Percentiles rank a stretch among this genome's conserved stretches.
These are phyloP conservation scores for Scheffersomyces titani DNA, from an alignment of 1,139 yeast species.

Conservation along the genomic window DNA sequence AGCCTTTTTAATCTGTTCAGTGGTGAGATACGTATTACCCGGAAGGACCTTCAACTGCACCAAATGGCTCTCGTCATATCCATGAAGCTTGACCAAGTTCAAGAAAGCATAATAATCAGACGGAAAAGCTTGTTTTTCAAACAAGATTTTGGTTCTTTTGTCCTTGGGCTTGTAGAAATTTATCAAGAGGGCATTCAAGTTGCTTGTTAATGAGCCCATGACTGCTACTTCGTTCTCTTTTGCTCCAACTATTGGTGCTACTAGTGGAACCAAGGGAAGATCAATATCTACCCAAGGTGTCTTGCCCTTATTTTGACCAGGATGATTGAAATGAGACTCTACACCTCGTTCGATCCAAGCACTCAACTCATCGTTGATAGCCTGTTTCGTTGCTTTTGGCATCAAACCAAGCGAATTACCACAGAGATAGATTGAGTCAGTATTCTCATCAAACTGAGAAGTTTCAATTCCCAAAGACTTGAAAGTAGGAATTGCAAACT, in stretches of 20 bases:
- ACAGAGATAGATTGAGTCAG: conserved; percentile 60
- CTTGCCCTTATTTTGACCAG: conserved; percentile 36
- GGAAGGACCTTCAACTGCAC: conserved; percentile 59
- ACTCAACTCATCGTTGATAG: conserved; percentile 65
- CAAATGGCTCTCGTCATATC: conserved; percentile 58
- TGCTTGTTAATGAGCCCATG: conserved; percentile 84
- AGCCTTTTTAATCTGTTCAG: conserved; percentile 59
- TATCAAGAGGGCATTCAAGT: conserved; percentile 71
- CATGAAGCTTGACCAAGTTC: conserved; percentile 69
- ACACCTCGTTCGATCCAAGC: conserved; percentile 86
- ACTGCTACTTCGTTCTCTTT: conserved; percentile 71
- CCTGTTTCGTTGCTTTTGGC: conserved; percentile 65
- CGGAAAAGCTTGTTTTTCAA: conserved; percentile 88
- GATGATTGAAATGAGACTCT: conserved; percentile 80
- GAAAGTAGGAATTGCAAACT: conserved; percentile 63
- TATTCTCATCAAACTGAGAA: conserved; percentile 13
- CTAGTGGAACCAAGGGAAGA: conserved; percentile 64
- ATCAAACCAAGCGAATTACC: conserved; percentile 91
- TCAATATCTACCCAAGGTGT: conserved; percentile 85
- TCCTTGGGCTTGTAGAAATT: conserved; percentile 74
- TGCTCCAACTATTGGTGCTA: conserved; percentile 81
- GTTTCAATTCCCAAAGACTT: conserved; percentile 47
- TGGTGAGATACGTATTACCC: conserved; percentile 58
- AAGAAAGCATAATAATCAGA: conserved; percentile 87
- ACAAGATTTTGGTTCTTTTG: conserved; percentile 65